Conservation (phyloP, 441 rosid species). For the Codiaeum variegatum region DNA sequence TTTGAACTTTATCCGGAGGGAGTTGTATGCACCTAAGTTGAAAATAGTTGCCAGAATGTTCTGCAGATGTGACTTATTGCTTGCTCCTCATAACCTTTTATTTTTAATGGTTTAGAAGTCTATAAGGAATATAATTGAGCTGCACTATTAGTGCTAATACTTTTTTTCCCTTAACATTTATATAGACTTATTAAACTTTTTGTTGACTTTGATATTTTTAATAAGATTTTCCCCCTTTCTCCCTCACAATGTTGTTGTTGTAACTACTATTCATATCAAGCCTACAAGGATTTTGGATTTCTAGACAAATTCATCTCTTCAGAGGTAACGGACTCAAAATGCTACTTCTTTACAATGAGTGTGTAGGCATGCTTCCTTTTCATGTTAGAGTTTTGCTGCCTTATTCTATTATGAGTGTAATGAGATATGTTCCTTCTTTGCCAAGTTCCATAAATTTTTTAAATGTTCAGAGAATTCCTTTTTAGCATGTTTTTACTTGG, state of each 20-base stretch:
- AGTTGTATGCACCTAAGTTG: not conserved
- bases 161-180: not conserved
- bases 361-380: conserved; percentile 4
- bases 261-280: conserved; percentile 89
- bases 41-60: not conserved
- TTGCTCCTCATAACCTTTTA: not conserved
- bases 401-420: not conserved
- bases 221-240: not conserved
- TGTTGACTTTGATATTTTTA: not conserved
- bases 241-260: conserved; percentile 10
- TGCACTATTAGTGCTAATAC: not conserved
- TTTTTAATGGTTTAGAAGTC: not conserved
- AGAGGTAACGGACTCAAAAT: conserved; percentile 55
- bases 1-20: not conserved
- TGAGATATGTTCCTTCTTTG: not conserved
- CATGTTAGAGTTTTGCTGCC: not conserved
- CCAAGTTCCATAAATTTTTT: not conserved
- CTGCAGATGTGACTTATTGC: not conserved
- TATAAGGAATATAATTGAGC: not conserved
- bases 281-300: conserved; percentile 80
- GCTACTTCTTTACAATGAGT: not conserved
- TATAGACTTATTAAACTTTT: conserved; percentile 7
- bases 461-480: not conserved
- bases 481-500: not conserved
- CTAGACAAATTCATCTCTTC: conserved; percentile 83